Conservation (phyloP, 1,139 yeast species). For the Zygosaccharomyces sapae region DNA sequence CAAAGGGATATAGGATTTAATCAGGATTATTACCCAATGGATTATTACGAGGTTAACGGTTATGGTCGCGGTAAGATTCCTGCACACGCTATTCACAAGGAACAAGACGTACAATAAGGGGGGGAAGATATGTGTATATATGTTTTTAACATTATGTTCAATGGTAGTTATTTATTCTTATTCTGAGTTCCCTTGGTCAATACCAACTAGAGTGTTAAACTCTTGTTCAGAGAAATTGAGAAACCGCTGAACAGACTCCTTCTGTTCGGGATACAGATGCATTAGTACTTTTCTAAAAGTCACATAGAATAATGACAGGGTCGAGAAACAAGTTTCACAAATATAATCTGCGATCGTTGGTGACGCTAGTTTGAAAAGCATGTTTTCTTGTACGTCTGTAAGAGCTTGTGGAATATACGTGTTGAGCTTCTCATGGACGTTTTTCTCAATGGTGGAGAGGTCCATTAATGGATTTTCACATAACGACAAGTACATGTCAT, state of each 20-base stretch:
- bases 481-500: conserved; percentile 56
- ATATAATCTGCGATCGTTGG: conserved; percentile 58
- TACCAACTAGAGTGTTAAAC: conserved; percentile 62
- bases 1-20: conserved; percentile 68
- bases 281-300: conserved; percentile 46
- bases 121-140: neutral
- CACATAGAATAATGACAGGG: conserved; percentile 51
- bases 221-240: conserved; percentile 43
- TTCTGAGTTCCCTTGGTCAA: conserved; percentile 38
- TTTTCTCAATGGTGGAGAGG: conserved; percentile 42
- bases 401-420: conserved; percentile 57
- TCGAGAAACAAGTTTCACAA: conserved; percentile 45
- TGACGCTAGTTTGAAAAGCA: conserved; percentile 54
- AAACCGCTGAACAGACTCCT: conserved; percentile 24
- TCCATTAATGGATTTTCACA: conserved; percentile 59
- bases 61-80: conserved; percentile 88
- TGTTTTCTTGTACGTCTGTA: conserved; percentile 54
- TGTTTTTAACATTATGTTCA: neutral
- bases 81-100: conserved; percentile 28
- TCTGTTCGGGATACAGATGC: conserved; percentile 37
- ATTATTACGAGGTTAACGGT: conserved; percentile 84
- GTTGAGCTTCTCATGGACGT: conserved; percentile 46
- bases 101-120: neutral
- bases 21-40: conserved; percentile 82
- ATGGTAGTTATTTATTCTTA: neutral